Base-by-base conservation (phyloP, 352 stramenopile genomes). In the Stramenopiles sp. region DNA sequence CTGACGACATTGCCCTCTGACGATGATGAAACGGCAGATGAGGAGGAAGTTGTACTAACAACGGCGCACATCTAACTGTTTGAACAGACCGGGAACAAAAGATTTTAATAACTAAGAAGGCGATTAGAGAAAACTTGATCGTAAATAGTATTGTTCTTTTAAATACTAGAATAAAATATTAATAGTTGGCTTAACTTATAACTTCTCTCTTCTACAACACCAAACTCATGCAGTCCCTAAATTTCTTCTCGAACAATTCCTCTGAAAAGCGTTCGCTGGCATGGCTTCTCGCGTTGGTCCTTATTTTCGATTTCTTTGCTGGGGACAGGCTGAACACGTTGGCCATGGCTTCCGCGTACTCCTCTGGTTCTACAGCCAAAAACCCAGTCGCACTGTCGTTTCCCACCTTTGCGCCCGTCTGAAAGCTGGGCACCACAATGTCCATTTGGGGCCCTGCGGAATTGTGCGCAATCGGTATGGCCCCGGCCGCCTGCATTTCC, bases 391-490 rank as follows among this genome's bases (percentile, higher is more conserved):
- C 63, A 53, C 25, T 53, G 12, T 25, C 25, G 25, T 53, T 53
- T 68, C n/a, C 73, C 25, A 18, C 68, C 49, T 73, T 1, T 43
- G 37, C 32, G 37, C 74, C 34, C 31, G 3, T 37, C 31, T 18
- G 43, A n/a, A 75, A 4, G 37, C 37, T 75, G 34, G 82, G 80
- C 69, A 87, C 85, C 1, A 97, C 86, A 76, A 97, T 97, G 75
- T 97, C 92, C 4, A 84, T 84, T 69, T 92, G 88, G 0, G 96
- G 96, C 0, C 96, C 96, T 48, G 94, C 96, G 1, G 90, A 98
- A 79, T 98, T 89, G 83, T 99, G 96, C 1, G 95, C 96, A 1
- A 99, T 82, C 0, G 93, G 86, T 0, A 98, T 81, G 74, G 34
- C 31, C 33, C 71, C 53, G 30, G 75, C 34, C 31, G 82, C 90